Conservation (phyloP, 2,329 filamentous ascomycete genomes). For the Chalara sp. region DNA sequence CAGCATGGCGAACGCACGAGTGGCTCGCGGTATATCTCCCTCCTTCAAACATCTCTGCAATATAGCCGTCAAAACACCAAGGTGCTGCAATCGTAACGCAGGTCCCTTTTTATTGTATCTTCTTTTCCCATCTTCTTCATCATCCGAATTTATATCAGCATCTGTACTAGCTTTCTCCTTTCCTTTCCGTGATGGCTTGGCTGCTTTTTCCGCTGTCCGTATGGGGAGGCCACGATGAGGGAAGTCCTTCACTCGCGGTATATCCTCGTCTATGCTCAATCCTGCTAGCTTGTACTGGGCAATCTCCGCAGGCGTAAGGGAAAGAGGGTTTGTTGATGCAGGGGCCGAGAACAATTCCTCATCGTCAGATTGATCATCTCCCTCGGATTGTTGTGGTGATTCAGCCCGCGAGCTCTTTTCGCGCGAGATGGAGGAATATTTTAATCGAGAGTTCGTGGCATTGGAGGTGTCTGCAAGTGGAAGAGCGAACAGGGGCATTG, state of each 20-base stretch:
- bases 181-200: slow-evolving; percentile 3
- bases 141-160: slow-evolving; percentile 4
- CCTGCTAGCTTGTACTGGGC: slow-evolving; percentile 48
- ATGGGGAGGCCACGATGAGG: slow-evolving; percentile 41
- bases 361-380: not conserved
- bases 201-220: not conserved
- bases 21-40: slow-evolving; percentile 65
- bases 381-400: not conserved
- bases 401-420: not conserved
- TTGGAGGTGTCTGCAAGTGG: not conserved
- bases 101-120: slow-evolving; percentile 5
- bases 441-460: not conserved
- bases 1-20: slow-evolving; percentile 68
- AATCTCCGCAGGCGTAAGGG: slow-evolving; percentile 44
- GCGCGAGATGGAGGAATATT: not conserved
- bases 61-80: slow-evolving; percentile 61
- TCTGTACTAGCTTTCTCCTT: slow-evolving; percentile 2
- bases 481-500: slow-evolving; percentile 2
- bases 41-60: slow-evolving; percentile 66
- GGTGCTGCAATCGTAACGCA: slow-evolving; percentile 43
- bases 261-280: slow-evolving; percentile 38
- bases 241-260: slow-evolving; percentile 38
- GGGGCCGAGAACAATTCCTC: slow-evolving; percentile 1
- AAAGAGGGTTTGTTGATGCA: slow-evolving; percentile 43
- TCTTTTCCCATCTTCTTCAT: slow-evolving; percentile 3